A percentile compares a stretch with the other conserved stretches of the same genome.
Evolutionary conservation across 2,329 filamentous ascomycete genomes (phyloP).

Genomic region (Fusarium zealandicum): DNA sequence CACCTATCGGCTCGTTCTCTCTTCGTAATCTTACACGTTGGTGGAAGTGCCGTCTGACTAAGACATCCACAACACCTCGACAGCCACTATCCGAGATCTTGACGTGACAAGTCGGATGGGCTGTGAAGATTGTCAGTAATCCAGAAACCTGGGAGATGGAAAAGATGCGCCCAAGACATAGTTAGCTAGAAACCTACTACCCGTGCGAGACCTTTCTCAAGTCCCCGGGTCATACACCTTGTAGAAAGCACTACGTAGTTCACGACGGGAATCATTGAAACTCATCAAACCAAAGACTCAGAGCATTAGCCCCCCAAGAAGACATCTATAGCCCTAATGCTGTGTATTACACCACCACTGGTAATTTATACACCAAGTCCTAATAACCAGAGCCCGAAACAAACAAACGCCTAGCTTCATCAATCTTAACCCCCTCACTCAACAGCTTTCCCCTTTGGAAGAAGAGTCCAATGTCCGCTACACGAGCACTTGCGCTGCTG

Average conservation of each 20-base stretch:
- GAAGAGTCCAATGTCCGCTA: slow-evolving; percentile 59
- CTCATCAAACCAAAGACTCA: not conserved
- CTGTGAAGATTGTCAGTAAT: not conserved
- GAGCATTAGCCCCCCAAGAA: not conserved
- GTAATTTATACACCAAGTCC: not conserved
- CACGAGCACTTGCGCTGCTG: slow-evolving; percentile 65
- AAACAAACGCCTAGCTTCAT: slow-evolving; percentile 2
- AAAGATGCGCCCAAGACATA: not conserved
- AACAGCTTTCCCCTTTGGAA: slow-evolving; percentile 46
- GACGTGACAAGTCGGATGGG: not conserved
- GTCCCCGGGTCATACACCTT: too few relatives aligned
- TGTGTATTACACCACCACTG: not conserved
- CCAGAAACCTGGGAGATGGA: not conserved
- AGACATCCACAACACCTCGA: slow-evolving; percentile 7
- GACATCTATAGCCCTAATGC: not conserved
- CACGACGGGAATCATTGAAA: too few relatives aligned
- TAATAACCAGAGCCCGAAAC: not conserved
- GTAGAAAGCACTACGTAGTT: too few relatives aligned
- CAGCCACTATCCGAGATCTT: slow-evolving; percentile 13
- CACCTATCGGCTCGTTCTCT: not conserved
- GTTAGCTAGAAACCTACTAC: too few relatives aligned
- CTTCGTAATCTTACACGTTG: not conserved
- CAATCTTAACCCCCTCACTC: slow-evolving; percentile 9
- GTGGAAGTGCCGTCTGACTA: not conserved
- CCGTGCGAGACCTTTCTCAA: too few relatives aligned